Evolutionary conservation across 2,329 filamentous ascomycete genomes (phyloP).

Genomic region (Penicillium crustosum): DNA sequence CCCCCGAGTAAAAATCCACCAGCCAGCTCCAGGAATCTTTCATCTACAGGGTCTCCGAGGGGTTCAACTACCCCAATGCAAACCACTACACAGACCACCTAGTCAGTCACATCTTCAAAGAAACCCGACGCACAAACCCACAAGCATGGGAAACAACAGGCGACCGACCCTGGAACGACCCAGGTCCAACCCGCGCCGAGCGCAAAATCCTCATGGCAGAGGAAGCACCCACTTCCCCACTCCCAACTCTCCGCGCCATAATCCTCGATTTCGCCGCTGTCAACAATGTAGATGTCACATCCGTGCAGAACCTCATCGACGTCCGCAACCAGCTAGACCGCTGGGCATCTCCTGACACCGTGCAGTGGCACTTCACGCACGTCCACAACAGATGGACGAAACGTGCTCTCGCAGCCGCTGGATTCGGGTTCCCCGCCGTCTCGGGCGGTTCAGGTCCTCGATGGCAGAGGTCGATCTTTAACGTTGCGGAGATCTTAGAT

Average conservation of each 20-base stretch:
- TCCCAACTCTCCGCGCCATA: slow-evolving; percentile 74
- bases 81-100: slow-evolving; percentile 79
- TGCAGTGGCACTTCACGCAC: slow-evolving; percentile 88
- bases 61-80: slow-evolving; percentile 91
- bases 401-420: slow-evolving; percentile 76
- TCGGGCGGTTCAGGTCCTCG: not conserved
- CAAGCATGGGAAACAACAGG: slow-evolving; percentile 62
- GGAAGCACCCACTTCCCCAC: slow-evolving; percentile 44
- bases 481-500: slow-evolving; percentile 2
- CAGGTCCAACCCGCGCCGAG: slow-evolving; percentile 57
- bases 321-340: slow-evolving; percentile 85
- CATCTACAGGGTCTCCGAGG: slow-evolving; percentile 87
- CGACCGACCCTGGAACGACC: slow-evolving; percentile 91
- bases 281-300: slow-evolving; percentile 87
- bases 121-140: slow-evolving; percentile 71
- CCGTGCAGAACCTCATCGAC: slow-evolving; percentile 83
- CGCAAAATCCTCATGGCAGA: slow-evolving; percentile 50
- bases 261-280: slow-evolving; percentile 88
- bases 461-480: slow-evolving; percentile 1
- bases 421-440: slow-evolving; percentile 72
- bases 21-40: slow-evolving; percentile 87
- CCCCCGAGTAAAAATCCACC: slow-evolving; percentile 70
- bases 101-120: slow-evolving; percentile 61
- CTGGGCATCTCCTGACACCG: slow-evolving; percentile 73
- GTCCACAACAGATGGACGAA: slow-evolving; percentile 91